Evolutionary conservation across 495 filamentous ascomycete genomes (phyloP).

Genomic region (Tuber calosporum): DNA sequence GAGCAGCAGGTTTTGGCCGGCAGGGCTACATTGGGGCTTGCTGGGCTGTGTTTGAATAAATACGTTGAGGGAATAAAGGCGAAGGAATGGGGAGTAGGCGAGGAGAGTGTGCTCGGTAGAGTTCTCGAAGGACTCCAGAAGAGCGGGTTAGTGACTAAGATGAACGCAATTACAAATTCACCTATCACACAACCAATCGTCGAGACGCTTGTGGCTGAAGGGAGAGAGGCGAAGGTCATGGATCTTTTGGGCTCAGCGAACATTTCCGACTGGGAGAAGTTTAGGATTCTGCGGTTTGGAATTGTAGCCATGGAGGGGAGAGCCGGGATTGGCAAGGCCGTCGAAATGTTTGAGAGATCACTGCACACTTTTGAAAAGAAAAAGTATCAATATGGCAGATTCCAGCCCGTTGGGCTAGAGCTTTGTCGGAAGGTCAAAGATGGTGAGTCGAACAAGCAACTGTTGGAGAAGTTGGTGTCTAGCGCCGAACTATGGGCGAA

Average conservation of each 20-base stretch:
- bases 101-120: constrained; percentile 8
- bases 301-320: not conserved
- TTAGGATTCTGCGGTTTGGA: constrained; percentile 13
- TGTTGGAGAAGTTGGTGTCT: constrained; percentile 13
- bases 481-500: constrained; percentile 18
- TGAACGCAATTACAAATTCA: constrained; percentile 7
- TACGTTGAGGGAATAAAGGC: constrained; percentile 12
- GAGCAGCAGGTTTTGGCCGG: constrained; percentile 25
- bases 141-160: constrained; percentile 14
- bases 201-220: constrained; percentile 18
- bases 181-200: constrained; percentile 12
- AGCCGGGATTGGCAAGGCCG: constrained; percentile 14
- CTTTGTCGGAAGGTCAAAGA: constrained; percentile 17
- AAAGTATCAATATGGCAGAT: constrained; percentile 7
- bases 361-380: not conserved
- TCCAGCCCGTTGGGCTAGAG: constrained; percentile 13
- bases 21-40: constrained; percentile 17
- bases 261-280: constrained; percentile 3
- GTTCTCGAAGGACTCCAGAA: constrained; percentile 22
- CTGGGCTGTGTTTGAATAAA: constrained; percentile 26
- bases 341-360: constrained; percentile 12
- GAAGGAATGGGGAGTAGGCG: not conserved
- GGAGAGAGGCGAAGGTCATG: constrained; percentile 13
- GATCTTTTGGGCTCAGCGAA: constrained; percentile 11
- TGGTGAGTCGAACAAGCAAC: constrained; percentile 9